Evolutionary conservation across 805 yeast species (phyloP).

Genomic region (Wickerhamiella brachini): DNA sequence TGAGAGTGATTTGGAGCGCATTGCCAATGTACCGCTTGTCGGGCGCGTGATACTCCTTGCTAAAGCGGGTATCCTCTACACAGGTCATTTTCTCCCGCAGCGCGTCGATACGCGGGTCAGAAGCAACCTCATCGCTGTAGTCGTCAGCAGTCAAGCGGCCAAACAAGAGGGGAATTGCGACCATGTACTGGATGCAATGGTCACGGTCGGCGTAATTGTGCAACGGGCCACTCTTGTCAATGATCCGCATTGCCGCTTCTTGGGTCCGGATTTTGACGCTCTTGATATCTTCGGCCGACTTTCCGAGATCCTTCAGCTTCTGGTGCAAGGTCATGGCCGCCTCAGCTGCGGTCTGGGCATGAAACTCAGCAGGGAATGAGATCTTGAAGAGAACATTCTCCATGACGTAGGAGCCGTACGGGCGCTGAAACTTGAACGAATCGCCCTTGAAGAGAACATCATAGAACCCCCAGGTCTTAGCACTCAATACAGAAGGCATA

Average conservation of each 20-base stretch:
- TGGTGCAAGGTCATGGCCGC: slow-evolving; percentile 36
- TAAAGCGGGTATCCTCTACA: slow-evolving; percentile 35
- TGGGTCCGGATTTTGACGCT: slow-evolving; percentile 40
- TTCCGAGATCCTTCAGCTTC: slow-evolving; percentile 28
- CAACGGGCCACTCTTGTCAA: slow-evolving; percentile 45
- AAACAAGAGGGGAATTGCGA: slow-evolving; percentile 40
- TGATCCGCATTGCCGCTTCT: slow-evolving; percentile 47
- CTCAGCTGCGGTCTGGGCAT: slow-evolving; percentile 52
- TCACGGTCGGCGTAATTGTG: slow-evolving; percentile 53
- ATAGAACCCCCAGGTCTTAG: slow-evolving; percentile 50
- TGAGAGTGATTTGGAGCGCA: slow-evolving; percentile 36
- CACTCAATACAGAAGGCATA: slow-evolving; percentile 44
- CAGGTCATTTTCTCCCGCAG: slow-evolving; percentile 43
- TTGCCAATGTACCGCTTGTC: slow-evolving; percentile 45
- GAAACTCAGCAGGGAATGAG: slow-evolving; percentile 53
- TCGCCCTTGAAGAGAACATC: slow-evolving; percentile 44
- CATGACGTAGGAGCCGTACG: slow-evolving; percentile 45
- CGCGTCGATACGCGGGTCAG: slow-evolving; percentile 38
- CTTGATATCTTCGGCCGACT: slow-evolving; percentile 35
- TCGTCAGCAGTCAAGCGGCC: slow-evolving; percentile 48
- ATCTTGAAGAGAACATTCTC: slow-evolving; percentile 48
- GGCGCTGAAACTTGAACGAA: slow-evolving; percentile 40
- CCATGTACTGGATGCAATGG: slow-evolving; percentile 53
- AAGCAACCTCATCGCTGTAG: slow-evolving; percentile 38
- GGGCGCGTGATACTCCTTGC: slow-evolving; percentile 42